phyloP scores from a whole-genome alignment of 2,329 filamentous ascomycete species.

The Fusarium sp. region DNA sequence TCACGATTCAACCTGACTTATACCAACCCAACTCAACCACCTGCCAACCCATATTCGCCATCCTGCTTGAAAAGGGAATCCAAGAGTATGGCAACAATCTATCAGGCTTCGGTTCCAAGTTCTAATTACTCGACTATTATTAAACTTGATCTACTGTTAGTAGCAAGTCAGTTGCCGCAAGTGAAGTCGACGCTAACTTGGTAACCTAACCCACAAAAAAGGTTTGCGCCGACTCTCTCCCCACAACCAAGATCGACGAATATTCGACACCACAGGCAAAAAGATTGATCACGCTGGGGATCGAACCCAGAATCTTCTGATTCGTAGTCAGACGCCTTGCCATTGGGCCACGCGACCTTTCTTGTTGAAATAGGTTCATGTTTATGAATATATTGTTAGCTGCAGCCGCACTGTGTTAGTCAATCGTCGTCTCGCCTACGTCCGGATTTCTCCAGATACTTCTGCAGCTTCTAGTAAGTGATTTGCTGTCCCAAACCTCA shows the following conservation, averaged over 20 bases:
- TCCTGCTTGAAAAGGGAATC: not conserved
- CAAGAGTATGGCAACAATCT: not conserved
- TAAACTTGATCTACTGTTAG: not conserved
- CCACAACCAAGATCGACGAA: not conserved
- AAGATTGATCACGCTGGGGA: constrained; percentile 40
- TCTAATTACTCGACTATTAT: too few relatives aligned
- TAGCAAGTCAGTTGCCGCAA: too few relatives aligned
- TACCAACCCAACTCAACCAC: not conserved
- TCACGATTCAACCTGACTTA: not conserved
- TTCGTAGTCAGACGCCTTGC: constrained; percentile 51
- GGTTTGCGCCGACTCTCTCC: not conserved
- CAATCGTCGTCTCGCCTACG: not conserved
- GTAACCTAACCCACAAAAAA: not conserved
- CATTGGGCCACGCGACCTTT: constrained; percentile 46
- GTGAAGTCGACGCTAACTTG: not conserved
- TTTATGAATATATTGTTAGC: fast-evolving
- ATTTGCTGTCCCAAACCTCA: not conserved
- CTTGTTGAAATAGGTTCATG: fast-evolving
- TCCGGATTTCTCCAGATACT: not conserved
- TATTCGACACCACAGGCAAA: not conserved
- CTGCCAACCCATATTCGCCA: not conserved
- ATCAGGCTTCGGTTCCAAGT: too few relatives aligned
- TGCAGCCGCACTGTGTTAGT: not conserved
- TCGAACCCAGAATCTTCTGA: constrained; percentile 51
- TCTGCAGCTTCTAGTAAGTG: not conserved